Evolutionary conservation across 78 protist genomes (phyloP).

Genomic region (Dictyostelium firmibasis): DNA sequence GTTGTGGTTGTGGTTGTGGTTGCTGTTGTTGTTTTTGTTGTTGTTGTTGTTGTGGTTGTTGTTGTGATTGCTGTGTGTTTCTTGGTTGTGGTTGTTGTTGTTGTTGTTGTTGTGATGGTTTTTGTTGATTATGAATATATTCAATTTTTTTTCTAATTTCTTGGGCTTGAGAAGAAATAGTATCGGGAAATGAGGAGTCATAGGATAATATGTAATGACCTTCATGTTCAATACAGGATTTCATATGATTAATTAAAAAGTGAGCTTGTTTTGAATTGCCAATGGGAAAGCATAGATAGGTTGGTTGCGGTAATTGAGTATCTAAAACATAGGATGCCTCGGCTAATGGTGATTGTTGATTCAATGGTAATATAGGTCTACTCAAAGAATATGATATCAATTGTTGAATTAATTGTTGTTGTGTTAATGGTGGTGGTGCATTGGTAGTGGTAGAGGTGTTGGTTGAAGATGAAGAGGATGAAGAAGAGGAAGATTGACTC

Average conservation of each 20-base stretch:
- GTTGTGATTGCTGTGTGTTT: background rate
- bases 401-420: slow-evolving; percentile 4
- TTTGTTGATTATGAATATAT: background rate
- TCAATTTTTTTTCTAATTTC: slow-evolving; percentile 5
- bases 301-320: slow-evolving; percentile 17
- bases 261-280: background rate
- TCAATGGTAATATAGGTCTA: background rate
- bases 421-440: background rate
- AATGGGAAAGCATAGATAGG: background rate
- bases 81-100: background rate
- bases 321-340: background rate
- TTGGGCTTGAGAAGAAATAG: background rate
- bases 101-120: background rate
- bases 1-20: background rate
- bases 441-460: background rate
- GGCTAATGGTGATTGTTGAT: background rate
- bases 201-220: background rate
- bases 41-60: background rate
- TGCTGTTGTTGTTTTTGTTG: background rate
- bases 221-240: background rate
- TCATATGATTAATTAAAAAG: background rate
- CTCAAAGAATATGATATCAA: background rate
- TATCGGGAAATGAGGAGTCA: background rate
- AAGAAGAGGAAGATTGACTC: background rate
- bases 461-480: background rate